Conservation (phyloP, 1,284 basidiomycete genomes). For the Cerioporus squamosus region DNA sequence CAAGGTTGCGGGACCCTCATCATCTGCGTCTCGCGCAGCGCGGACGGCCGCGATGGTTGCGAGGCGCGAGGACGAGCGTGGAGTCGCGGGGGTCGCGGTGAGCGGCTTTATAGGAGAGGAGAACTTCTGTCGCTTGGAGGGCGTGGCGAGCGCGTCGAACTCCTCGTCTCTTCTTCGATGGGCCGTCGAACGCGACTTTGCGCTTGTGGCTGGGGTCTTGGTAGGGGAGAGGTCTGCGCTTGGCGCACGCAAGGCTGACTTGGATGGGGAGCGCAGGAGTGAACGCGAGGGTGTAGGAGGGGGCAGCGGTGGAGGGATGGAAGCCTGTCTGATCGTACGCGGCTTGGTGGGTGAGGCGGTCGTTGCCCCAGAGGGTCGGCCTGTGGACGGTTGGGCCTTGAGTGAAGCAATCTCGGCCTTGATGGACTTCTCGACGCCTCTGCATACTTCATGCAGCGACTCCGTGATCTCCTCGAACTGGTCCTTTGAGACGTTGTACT, state of each 20-base stretch:
- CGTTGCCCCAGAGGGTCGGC: neutral
- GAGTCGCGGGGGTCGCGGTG: neutral
- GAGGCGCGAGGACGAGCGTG: conserved; percentile 19
- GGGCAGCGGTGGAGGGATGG: neutral
- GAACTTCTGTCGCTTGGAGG: conserved; percentile 30
- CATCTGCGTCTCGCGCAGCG: neutral
- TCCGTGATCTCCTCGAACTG: conserved; percentile 29
- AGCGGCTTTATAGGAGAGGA: conserved; percentile 18
- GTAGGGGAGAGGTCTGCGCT: conserved; percentile 24
- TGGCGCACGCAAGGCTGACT: conserved; percentile 26
- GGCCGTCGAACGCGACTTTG: conserved; percentile 32
- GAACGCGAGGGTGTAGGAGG: conserved; percentile 6
- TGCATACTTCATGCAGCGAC: conserved; percentile 23
- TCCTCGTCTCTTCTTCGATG: conserved; percentile 25
- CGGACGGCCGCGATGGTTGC: conserved; percentile 3
- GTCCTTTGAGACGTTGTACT: conserved; percentile 17
- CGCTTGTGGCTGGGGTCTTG: conserved; percentile 35
- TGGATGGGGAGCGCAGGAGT: conserved; percentile 24
- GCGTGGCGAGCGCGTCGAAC: conserved; percentile 28
- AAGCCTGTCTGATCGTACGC: neutral
- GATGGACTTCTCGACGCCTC: conserved; percentile 15
- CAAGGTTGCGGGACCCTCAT: neutral
- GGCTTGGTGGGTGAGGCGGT: neutral
- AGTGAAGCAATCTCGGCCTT: conserved; percentile 16
- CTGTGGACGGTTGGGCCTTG: neutral